A percentile compares a stretch with the other conserved stretches of the same genome.
These are phyloP conservation scores for Centrapalus pauciflorus DNA, from an alignment of 129 eudicot genomes.

Conservation along the genomic window DNA sequence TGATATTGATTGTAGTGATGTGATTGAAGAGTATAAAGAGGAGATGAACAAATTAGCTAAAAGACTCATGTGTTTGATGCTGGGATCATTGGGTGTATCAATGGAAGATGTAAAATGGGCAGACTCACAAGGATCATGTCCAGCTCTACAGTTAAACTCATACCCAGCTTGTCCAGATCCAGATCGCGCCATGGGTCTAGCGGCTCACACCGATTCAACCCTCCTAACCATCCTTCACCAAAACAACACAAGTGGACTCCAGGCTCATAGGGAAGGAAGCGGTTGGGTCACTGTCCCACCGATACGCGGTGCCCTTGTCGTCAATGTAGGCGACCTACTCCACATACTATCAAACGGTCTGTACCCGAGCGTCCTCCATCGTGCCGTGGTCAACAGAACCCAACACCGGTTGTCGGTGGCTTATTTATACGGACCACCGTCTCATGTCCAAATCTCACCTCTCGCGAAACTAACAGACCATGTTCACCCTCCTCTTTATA, in stretches of 20 bases:
- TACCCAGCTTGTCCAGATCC: constrained; percentile 94
- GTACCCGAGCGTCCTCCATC: constrained; percentile 78
- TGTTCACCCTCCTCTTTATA: constrained; percentile 59
- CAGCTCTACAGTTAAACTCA: constrained; percentile 69
- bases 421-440: constrained; percentile 69
- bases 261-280: constrained; percentile 48
- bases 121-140: constrained; percentile 33
- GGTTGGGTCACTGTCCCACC: constrained; percentile 80
- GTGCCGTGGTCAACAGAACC: constrained; percentile 75
- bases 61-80: constrained; percentile 58
- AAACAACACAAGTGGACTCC: constrained; percentile 72
- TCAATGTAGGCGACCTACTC: constrained; percentile 75
- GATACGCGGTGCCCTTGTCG: constrained; percentile 51
- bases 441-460: constrained; percentile 54
- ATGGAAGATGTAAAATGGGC: constrained; percentile 57
- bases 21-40: constrained; percentile 50
- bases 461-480: constrained; percentile 48
- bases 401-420: constrained; percentile 63
- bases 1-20: constrained; percentile 43
- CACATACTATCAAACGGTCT: constrained; percentile 79
- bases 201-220: constrained; percentile 70
- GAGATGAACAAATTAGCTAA: constrained; percentile 60
- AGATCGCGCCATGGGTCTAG: constrained; percentile 85
- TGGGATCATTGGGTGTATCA: constrained; percentile 67
- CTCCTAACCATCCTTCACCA: constrained; percentile 75